phyloP scores from a whole-genome alignment of 129 eudicot genomes.

The Chrysanthemum makinoi region DNA sequence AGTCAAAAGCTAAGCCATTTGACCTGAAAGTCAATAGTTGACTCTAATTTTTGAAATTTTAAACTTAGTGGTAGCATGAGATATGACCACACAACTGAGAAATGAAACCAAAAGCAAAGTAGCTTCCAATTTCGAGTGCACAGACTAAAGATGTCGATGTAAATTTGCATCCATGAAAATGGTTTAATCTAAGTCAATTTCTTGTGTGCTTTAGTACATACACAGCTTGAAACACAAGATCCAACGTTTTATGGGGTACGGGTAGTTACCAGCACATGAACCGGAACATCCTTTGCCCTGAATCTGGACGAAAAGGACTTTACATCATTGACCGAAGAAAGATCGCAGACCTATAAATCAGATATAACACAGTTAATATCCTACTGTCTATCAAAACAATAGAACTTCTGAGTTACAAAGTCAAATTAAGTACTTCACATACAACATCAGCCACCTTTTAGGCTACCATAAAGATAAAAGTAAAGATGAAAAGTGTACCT shows the following conservation, averaged over 20 bases:
- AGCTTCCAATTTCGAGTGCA: not conserved
- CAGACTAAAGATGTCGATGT: not conserved
- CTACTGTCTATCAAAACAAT: not conserved
- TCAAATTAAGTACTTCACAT: not conserved
- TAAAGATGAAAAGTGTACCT: conserved; percentile 56
- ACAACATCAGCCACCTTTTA: not conserved
- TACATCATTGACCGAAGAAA: conserved; percentile 67
- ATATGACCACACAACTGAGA: too few species aligned
- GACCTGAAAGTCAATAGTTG: not conserved
- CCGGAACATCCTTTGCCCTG: conserved; percentile 61
- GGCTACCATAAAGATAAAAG: conserved; percentile 3
- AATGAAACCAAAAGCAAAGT: not conserved
- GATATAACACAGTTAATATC: not conserved
- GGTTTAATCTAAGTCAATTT: too few species aligned
- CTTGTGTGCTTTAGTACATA: not conserved
- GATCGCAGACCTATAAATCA: conserved; percentile 76
- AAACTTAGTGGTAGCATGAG: too few species aligned
- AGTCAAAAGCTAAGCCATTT: not conserved
- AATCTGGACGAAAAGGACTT: conserved; percentile 77
- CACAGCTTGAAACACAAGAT: not conserved
- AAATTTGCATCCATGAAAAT: not conserved
- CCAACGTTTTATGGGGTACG: not conserved
- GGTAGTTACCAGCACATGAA: conserved; percentile 78
- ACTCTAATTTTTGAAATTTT: too few species aligned
- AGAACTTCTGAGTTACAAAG: not conserved